Conservation (phyloP, 176 grass and related monocot species). For the Lolium rigidum region DNA sequence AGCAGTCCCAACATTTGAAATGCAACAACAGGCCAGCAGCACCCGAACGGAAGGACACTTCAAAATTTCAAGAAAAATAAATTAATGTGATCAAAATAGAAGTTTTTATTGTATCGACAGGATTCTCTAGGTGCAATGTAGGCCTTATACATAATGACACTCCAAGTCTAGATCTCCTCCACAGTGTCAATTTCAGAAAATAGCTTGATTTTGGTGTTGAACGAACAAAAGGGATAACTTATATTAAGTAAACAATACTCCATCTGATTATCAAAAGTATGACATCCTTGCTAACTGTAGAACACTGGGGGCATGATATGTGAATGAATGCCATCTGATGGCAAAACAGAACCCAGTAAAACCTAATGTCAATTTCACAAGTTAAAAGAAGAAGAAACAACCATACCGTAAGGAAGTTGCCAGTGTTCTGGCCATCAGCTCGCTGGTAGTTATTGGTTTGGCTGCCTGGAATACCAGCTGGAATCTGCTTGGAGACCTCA, state of each 20-base stretch:
- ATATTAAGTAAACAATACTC: not conserved
- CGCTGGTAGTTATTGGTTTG: slow-evolving; percentile 62
- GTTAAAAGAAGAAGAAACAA: not conserved
- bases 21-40: not conserved
- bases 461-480: slow-evolving; percentile 67
- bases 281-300: too few species aligned
- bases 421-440: slow-evolving; percentile 76
- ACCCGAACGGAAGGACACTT: not conserved
- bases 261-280: not conserved
- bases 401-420: slow-evolving; percentile 80
- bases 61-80: not conserved
- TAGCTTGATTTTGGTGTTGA: slow-evolving; percentile 15
- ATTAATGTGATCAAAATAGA: not conserved
- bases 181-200: not conserved
- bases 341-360: not conserved
- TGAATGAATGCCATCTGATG: too few species aligned
- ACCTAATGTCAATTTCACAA: not conserved
- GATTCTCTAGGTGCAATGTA: not conserved
- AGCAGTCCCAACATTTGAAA: not conserved
- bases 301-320: too few species aligned
- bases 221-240: not conserved
- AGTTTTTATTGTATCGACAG: not conserved
- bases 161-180: not conserved
- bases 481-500: slow-evolving; percentile 57
- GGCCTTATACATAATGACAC: not conserved